These are phyloP conservation scores for Hypoxylon fuscum DNA, from an alignment of 495 filamentous ascomycete species.

Conservation along the genomic window DNA sequence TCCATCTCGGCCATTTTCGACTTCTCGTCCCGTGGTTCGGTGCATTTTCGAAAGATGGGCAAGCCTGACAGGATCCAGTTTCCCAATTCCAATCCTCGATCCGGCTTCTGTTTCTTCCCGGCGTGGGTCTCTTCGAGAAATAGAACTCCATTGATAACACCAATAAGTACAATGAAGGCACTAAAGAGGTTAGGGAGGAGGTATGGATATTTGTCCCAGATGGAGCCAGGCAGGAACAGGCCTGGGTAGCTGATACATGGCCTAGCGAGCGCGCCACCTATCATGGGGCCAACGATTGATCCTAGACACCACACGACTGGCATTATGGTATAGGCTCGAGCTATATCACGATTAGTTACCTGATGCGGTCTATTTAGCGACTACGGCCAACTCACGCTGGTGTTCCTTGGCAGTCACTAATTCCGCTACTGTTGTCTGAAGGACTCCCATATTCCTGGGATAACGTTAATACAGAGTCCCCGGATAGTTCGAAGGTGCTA, in stretches of 20 bases:
- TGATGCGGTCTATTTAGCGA: background rate
- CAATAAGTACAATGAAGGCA: conserved; percentile 76
- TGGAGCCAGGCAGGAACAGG: conserved; percentile 73
- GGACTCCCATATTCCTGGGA: conserved; percentile 83
- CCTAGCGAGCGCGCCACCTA: conserved; percentile 89
- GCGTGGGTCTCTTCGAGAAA: conserved; percentile 97
- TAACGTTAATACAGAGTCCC: conserved; percentile 20
- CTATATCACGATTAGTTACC: conserved; percentile 54
- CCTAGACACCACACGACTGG: conserved; percentile 97
- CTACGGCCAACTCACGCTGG: conserved; percentile 68
- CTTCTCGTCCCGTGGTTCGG: conserved; percentile 40
- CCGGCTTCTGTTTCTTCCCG: conserved; percentile 78
- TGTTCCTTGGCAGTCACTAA: conserved; percentile 91
- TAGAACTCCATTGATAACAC: conserved; percentile 82
- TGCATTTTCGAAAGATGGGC: conserved; percentile 45
- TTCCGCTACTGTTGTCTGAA: conserved; percentile 95
- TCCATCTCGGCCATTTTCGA: conserved; percentile 50
- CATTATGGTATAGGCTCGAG: conserved; percentile 95
- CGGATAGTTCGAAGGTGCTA: conserved; percentile 2
- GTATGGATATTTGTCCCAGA: conserved; percentile 89
- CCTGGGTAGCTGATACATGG: conserved; percentile 84
- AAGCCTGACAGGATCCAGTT: conserved; percentile 70
- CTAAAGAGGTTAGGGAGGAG: conserved; percentile 94
- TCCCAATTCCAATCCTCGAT: conserved; percentile 80
- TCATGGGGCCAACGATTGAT: conserved; percentile 87